Evolutionary conservation across 2,329 filamentous ascomycete species (phyloP), one percentile per base, ranked within the genome.

Genomic region (Penicillium paneum): DNA sequence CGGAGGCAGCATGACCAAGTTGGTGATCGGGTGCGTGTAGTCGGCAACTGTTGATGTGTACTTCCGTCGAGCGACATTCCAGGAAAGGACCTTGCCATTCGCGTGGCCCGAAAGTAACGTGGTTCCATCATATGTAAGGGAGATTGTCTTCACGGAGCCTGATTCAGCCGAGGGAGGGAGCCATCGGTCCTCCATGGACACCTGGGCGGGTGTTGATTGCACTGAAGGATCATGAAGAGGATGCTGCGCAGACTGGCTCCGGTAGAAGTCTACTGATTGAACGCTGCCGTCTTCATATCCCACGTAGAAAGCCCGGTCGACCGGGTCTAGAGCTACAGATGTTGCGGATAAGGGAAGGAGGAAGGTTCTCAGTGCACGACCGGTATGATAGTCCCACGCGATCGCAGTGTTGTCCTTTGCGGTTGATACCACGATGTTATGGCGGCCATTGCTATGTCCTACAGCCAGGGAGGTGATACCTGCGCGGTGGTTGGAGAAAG

Each of bases 361-460:
- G 60, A 95, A 85, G 4, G 91, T 97, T 40, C 92, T 85, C 54
- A 97, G 77, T 11, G 88, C 79, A 56, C 84, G 83, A 36, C 90
- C 90, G 0, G 85, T 89, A 58, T 86, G 84, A 70, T 95, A 95
- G 74, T 97, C 92, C 94, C 94, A 99, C 56, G 96, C 80, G 65
- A 96, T 87, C 64, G 90, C 90, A 8, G 90, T 94, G 74, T 90
- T 92, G 75, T 97, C 94, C 64, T 84, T 86, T 61, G 90, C 90
- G 7, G 87, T 84, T 3, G 93, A 95, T 19, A 97, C 82, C 55
- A 89, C 92, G 57, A 97, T 85, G 71, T 90, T 93, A 55, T 88
- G 88, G 64, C 86, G 83, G 69, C 84, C 87, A 56, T 81, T 78
- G 67, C 88, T 87, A 66, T 89, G 85, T 17, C 89, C 87, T 51